Conservation (phyloP, 108 stramenopile species). For the Pseudonitzschia multistriata region DNA sequence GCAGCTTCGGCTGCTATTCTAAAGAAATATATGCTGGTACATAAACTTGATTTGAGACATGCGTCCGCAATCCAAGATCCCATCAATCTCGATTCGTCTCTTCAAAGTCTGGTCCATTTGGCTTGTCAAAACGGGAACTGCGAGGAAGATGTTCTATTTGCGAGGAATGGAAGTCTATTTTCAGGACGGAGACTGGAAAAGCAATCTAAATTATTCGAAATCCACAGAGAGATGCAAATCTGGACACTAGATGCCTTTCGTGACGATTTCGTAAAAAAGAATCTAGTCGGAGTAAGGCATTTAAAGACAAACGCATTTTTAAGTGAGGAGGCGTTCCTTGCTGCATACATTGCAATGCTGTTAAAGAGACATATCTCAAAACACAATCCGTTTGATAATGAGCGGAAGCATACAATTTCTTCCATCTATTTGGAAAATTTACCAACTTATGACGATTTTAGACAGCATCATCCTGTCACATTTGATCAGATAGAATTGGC, state of each 20-base stretch:
- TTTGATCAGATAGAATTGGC: slow-evolving; percentile 34
- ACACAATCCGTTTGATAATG: neutral
- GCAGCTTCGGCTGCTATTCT: neutral
- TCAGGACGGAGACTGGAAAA: slow-evolving; percentile 3
- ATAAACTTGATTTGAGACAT: neutral
- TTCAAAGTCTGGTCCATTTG: neutral
- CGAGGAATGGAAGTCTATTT: neutral
- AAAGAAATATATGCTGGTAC: neutral
- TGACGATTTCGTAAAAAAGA: slow-evolving; percentile 42
- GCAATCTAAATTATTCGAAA: slow-evolving; percentile 25
- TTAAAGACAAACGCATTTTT: slow-evolving; percentile 45
- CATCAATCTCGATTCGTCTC: neutral
- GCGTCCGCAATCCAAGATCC: neutral
- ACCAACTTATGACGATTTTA: slow-evolving; percentile 48
- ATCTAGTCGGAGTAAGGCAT: slow-evolving; percentile 46
- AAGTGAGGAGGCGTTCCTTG: slow-evolving; percentile 59
- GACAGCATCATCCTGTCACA: slow-evolving; percentile 48
- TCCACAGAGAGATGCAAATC: slow-evolving; percentile 62
- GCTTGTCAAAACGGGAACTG: slow-evolving; percentile 5
- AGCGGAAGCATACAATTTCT: neutral
- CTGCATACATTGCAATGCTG: slow-evolving; percentile 40
- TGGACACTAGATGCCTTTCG: slow-evolving; percentile 74
- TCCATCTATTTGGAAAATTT: slow-evolving; percentile 30
- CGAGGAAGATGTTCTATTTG: neutral
- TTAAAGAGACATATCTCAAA: neutral